Evolutionary conservation across 805 yeast genomes (phyloP).

Genomic region (Scheffersomyces amazonensis): DNA sequence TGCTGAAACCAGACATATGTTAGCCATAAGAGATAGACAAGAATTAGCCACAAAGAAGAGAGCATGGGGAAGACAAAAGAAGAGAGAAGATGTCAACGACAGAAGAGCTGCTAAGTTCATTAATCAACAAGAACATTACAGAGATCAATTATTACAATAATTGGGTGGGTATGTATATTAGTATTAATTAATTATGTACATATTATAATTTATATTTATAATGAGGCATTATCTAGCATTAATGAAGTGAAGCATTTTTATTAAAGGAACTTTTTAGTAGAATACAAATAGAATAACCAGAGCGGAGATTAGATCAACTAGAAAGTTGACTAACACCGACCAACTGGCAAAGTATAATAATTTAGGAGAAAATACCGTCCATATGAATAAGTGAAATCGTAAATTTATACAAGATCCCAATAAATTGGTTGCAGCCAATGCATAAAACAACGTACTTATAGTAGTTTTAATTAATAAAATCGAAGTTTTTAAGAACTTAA

Average conservation of each 20-base stretch:
- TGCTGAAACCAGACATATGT: constrained; percentile 52
- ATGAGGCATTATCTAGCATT: background rate
- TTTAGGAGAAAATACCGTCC: constrained; percentile 98
- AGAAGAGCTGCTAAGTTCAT: constrained; percentile 64
- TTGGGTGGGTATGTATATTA: background rate
- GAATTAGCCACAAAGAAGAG: constrained; percentile 47
- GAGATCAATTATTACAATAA: constrained; percentile 39
- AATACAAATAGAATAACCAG: constrained; percentile 7
- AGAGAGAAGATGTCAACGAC: constrained; percentile 49
- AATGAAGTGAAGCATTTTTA: background rate
- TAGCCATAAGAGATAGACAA: constrained; percentile 35
- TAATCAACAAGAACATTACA: constrained; percentile 76
- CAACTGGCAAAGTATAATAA: constrained; percentile 77
- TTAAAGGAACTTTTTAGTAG: constrained; percentile 4
- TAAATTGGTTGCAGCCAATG: constrained; percentile 56
- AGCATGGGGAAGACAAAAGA: constrained; percentile 56
- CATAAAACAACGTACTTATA: constrained; percentile 52
- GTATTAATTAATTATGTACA: background rate
- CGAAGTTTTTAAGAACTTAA: constrained; percentile 26
- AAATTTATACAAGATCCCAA: constrained; percentile 68
- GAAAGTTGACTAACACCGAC: constrained; percentile 50
- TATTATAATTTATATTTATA: too few relatives aligned
- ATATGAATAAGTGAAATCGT: constrained; percentile 85
- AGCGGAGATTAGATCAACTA: constrained; percentile 44
- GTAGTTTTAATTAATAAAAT: constrained; percentile 32